phyloP scores from a whole-genome alignment of 176 grass and related monocot species.

The Triticum dicoccoides region DNA sequence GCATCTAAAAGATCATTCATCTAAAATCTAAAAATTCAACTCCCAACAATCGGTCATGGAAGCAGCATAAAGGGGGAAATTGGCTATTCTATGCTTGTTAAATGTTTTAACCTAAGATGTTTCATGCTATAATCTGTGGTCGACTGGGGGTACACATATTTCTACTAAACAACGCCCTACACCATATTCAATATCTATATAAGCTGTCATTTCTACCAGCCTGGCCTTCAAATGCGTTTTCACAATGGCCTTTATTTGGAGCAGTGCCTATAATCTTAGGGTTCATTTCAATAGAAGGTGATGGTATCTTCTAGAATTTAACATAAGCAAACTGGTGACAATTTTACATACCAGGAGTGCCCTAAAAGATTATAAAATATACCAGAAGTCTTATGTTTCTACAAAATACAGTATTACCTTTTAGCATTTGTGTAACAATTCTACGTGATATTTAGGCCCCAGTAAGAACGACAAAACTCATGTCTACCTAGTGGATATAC shows the following conservation, averaged over 20 bases:
- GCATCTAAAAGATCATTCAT: not conserved
- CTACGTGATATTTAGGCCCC: not conserved
- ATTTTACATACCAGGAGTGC: not conserved
- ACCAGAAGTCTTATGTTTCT: not conserved
- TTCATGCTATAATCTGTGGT: not conserved
- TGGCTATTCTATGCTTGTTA: not conserved
- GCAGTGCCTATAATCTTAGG: not conserved
- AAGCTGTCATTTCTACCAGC: not conserved
- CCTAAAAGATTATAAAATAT: not conserved
- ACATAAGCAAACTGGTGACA: not conserved
- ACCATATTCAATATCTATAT: not conserved
- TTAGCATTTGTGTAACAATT: not conserved
- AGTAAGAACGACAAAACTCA: not conserved
- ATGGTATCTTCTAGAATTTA: not conserved
- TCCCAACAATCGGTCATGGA: not conserved
- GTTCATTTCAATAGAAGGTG: not conserved
- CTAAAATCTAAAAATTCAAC: not conserved
- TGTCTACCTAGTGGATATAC: not conserved
- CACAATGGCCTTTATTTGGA: constrained; percentile 2
- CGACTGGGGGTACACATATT: not conserved
- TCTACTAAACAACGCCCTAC: not conserved
- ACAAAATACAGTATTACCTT: not conserved
- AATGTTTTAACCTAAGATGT: not conserved
- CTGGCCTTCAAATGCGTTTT: not conserved
- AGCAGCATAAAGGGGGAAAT: not conserved